Evolutionary conservation across 495 filamentous ascomycete genomes (phyloP).

Genomic region (Neurospora cerealis): DNA sequence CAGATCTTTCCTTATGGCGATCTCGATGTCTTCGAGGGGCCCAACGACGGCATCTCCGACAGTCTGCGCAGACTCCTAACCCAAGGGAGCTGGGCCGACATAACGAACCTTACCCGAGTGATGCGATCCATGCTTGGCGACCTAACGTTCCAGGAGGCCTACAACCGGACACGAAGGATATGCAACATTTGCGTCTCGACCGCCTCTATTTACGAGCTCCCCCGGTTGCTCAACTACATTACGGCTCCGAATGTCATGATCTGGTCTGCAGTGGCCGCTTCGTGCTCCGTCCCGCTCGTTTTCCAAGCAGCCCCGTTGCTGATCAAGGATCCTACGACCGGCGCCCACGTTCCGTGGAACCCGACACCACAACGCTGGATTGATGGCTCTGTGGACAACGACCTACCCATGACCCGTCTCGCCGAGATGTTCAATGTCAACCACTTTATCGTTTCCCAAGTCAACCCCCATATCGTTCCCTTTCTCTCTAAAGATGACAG

Average conservation of each 20-base stretch:
- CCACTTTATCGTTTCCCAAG: conserved; percentile 94
- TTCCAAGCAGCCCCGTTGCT: conserved; percentile 67
- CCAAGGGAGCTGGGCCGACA: conserved; percentile 74
- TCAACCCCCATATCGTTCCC: conserved; percentile 88
- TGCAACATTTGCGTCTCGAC: conserved; percentile 90
- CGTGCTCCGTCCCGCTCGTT: conserved; percentile 84
- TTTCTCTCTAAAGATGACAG: conserved; percentile 69
- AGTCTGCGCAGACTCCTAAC: conserved; percentile 70
- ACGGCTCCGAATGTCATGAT: conserved; percentile 91
- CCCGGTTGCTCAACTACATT: conserved; percentile 80
- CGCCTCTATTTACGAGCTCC: conserved; percentile 77
- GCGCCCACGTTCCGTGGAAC: conserved; percentile 72
- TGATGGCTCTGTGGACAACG: conserved; percentile 89
- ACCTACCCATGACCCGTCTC: conserved; percentile 83
- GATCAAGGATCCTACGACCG: conserved; percentile 78
- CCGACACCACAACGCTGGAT: conserved; percentile 76
- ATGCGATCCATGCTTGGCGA: conserved; percentile 75
- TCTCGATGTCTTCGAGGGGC: conserved; percentile 71
- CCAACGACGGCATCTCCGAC: conserved; percentile 55
- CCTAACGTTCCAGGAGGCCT: conserved; percentile 90
- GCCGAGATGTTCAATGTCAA: conserved; percentile 98
- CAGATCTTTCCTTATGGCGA: conserved; percentile 70
- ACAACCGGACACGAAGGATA: conserved; percentile 82
- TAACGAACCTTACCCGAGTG: conserved; percentile 63
- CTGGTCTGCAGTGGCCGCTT: conserved; percentile 92